A percentile compares a stretch with the other conserved stretches of the same genome.
These are phyloP conservation scores for Comarum palustre DNA, from an alignment of 306 rosid species.

Conservation along the genomic window DNA sequence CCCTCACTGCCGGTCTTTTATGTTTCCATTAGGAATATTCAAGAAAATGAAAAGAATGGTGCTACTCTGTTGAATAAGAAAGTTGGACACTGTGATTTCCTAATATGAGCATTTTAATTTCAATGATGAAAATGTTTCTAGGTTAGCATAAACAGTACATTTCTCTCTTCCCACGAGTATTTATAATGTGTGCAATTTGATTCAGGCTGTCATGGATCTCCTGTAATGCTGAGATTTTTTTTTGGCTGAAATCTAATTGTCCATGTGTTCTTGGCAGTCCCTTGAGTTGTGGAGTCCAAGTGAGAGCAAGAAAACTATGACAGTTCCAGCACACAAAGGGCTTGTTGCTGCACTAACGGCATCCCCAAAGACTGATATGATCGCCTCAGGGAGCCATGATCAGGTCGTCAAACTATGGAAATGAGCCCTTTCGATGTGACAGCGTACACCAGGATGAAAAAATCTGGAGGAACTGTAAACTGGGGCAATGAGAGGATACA, in stretches of 20 bases:
- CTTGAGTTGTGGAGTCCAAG: slow-evolving; percentile 52
- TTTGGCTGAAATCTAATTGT: not conserved
- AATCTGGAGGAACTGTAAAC: not conserved
- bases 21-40: not conserved
- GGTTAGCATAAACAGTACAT: not conserved
- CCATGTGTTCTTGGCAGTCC: slow-evolving; percentile 33
- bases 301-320: slow-evolving; percentile 26
- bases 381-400: slow-evolving; percentile 69
- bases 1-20: not conserved
- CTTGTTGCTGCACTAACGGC: slow-evolving; percentile 42
- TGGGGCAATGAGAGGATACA: not conserved
- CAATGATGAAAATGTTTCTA: not conserved
- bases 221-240: not conserved
- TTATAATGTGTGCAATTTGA: not conserved
- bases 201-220: not conserved
- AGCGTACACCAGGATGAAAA: not conserved
- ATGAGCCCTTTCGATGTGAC: slow-evolving; percentile 24
- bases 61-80: not conserved
- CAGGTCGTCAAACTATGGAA: slow-evolving; percentile 56
- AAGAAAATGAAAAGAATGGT: not conserved
- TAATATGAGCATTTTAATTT: not conserved
- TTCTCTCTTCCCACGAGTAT: not conserved
- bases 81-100: not conserved
- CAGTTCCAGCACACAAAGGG: slow-evolving; percentile 48
- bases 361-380: slow-evolving; percentile 31